A percentile compares a stretch with the other conserved stretches of the same genome.
These are phyloP conservation scores for Beta vulgaris DNA, from an alignment of 148 eudicot species.

Conservation along the genomic window DNA sequence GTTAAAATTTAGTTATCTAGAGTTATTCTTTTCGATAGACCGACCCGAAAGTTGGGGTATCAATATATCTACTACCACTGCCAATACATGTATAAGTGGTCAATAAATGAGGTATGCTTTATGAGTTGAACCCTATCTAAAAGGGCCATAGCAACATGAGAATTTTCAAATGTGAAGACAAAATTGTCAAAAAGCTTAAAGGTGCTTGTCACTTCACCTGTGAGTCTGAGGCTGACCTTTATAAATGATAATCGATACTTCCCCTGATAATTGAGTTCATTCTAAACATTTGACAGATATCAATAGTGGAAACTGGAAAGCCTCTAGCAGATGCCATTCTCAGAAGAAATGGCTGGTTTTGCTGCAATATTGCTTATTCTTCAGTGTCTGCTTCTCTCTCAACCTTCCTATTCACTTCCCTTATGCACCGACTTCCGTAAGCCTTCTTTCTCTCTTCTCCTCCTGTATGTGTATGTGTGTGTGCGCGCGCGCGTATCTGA, in stretches of 20 bases:
- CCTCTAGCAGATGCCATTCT: background rate
- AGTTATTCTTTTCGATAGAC: too few species aligned
- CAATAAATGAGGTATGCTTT: conserved; percentile 10
- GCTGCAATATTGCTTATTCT: conserved; percentile 27
- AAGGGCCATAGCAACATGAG: conserved; percentile 7
- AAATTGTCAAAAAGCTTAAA: conserved; percentile 28
- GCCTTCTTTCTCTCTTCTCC: conserved; percentile 26
- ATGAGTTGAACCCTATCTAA: conserved; percentile 7
- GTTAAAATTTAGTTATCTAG: too few species aligned
- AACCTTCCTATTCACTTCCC: conserved; percentile 55
- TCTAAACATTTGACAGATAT: background rate
- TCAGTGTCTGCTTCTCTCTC: conserved; percentile 37
- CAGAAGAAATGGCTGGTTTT: conserved; percentile 26
- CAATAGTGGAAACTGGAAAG: background rate
- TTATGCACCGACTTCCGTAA: conserved; percentile 71
- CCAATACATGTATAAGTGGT: too few species aligned
- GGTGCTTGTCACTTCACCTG: too few species aligned
- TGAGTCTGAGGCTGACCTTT: conserved; percentile 19
- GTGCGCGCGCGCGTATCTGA: background rate
- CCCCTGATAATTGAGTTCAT: background rate
- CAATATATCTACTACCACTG: too few species aligned
- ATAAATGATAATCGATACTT: conserved; percentile 15
- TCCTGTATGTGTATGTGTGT: background rate
- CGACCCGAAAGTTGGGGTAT: too few species aligned
- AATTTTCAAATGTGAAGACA: conserved; percentile 3